Evolutionary conservation across 2,329 filamentous ascomycete species (phyloP).

Genomic region (Cladosporium sp.): DNA sequence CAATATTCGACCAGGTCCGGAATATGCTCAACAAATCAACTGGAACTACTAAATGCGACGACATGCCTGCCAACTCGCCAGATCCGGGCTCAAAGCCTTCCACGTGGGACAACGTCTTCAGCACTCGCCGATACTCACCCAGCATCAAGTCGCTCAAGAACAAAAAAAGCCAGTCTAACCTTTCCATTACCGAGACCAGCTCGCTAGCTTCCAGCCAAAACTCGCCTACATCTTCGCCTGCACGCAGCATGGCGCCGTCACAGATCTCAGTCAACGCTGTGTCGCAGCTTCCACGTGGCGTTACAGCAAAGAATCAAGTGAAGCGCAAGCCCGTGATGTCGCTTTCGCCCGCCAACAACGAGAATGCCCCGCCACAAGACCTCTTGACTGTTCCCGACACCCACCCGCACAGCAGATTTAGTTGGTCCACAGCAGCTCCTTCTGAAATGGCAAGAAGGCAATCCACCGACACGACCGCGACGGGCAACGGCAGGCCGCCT

Average conservation of each 20-base stretch:
- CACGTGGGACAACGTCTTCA: conserved; percentile 19
- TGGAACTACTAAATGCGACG: conserved; percentile 18
- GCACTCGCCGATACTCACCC: conserved; percentile 16
- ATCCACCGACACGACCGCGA: conserved; percentile 18
- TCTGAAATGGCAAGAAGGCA: conserved; percentile 20
- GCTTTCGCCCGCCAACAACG: conserved; percentile 13
- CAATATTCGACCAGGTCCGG: conserved; percentile 32
- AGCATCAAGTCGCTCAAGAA: conserved; percentile 12
- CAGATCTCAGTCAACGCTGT: conserved; percentile 14
- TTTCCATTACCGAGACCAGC: conserved; percentile 21
- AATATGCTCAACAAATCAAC: conserved; percentile 28
- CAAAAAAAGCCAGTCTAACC: conserved; percentile 16
- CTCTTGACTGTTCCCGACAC: neutral
- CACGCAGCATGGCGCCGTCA: neutral
- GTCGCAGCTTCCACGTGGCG: conserved; percentile 7
- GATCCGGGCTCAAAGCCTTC: conserved; percentile 17
- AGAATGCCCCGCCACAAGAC: conserved; percentile 22
- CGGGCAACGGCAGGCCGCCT: conserved; percentile 22
- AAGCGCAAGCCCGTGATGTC: conserved; percentile 25
- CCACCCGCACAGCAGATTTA: conserved; percentile 27
- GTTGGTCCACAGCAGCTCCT: conserved; percentile 31
- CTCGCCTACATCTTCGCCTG: conserved; percentile 23
- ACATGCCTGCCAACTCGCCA: conserved; percentile 17
- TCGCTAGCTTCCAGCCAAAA: conserved; percentile 3
- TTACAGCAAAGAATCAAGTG: conserved; percentile 10